Evolutionary conservation across 1,139 yeast genomes (phyloP).

Genomic region (Diutina mesorugosa): DNA sequence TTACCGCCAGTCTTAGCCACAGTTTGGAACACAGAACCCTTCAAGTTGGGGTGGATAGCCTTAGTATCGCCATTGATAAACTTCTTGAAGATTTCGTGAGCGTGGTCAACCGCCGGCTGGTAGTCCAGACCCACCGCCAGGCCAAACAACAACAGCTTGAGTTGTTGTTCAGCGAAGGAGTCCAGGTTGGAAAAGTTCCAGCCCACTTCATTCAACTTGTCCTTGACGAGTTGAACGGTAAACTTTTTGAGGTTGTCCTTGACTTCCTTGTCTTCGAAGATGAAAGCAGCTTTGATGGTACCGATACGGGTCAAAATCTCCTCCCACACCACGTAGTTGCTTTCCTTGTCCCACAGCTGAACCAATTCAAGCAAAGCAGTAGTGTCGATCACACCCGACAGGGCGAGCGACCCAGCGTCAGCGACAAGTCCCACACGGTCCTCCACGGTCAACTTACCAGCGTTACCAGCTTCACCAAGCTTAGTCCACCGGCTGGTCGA

Average conservation of each 20-base stretch:
- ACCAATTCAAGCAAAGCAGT: conserved; percentile 52
- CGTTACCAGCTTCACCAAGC: conserved; percentile 58
- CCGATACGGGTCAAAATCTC: conserved; percentile 46
- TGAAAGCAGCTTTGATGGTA: conserved; percentile 52
- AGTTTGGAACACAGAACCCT: conserved; percentile 53
- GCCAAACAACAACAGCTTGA: conserved; percentile 61
- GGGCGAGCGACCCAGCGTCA: conserved; percentile 63
- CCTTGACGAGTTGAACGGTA: conserved; percentile 44
- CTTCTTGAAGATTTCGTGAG: conserved; percentile 42
- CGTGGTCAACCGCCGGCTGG: conserved; percentile 37
- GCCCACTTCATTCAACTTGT: conserved; percentile 50
- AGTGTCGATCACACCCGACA: conserved; percentile 63
- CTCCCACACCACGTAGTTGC: conserved; percentile 69
- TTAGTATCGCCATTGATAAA: conserved; percentile 52
- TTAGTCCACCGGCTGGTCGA: conserved; percentile 61
- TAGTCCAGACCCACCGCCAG: conserved; percentile 56
- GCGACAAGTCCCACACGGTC: conserved; percentile 82
- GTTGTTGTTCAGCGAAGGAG: conserved; percentile 58
- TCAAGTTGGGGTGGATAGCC: conserved; percentile 74
- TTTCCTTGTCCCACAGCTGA: conserved; percentile 54
- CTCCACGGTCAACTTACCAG: conserved; percentile 59
- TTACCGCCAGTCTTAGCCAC: conserved; percentile 60
- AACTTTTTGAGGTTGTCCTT: conserved; percentile 47
- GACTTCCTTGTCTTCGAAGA: conserved; percentile 49
- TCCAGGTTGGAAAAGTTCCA: conserved; percentile 55